phyloP scores from a whole-genome alignment of 768 basidiomycete genomes.

The Collybiopsis luxurians region DNA sequence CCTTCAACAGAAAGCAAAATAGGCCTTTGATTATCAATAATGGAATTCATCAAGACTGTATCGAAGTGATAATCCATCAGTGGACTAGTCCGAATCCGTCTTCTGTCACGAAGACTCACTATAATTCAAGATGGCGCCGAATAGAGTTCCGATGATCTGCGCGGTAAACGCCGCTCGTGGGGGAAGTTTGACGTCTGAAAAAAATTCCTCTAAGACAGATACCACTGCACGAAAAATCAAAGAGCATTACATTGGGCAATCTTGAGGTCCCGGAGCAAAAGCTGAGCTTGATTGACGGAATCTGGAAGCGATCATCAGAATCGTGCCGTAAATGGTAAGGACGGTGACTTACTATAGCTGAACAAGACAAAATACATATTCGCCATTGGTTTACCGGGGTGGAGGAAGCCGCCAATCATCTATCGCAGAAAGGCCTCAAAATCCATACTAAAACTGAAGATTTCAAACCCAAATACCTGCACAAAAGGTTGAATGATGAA shows the following conservation, averaged over 20 bases:
- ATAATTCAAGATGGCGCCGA: constrained; percentile 24
- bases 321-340: not conserved
- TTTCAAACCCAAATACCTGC: no score
- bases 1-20: constrained; percentile 51
- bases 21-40: constrained; percentile 45
- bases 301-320: constrained; percentile 21
- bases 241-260: constrained; percentile 36
- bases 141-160: constrained; percentile 45
- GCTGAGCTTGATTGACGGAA: constrained; percentile 42
- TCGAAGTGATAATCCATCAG: constrained; percentile 32
- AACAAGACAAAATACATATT: not conserved
- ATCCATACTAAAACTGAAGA: no score
- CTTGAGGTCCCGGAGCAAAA: constrained; percentile 46
- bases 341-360: not conserved
- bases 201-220: not conserved
- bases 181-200: not conserved
- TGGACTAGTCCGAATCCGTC: constrained; percentile 19
- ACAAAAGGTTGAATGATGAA: not conserved
- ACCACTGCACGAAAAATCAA: not conserved
- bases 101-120: constrained; percentile 50
- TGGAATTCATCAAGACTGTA: constrained; percentile 50
- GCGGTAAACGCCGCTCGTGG: constrained; percentile 16
- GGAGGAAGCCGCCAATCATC: no score
- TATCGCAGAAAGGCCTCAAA: no score
- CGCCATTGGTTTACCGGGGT: not conserved